Base-by-base conservation (phyloP, 1,139 yeast genomes). In the Pichia cactophila region DNA sequence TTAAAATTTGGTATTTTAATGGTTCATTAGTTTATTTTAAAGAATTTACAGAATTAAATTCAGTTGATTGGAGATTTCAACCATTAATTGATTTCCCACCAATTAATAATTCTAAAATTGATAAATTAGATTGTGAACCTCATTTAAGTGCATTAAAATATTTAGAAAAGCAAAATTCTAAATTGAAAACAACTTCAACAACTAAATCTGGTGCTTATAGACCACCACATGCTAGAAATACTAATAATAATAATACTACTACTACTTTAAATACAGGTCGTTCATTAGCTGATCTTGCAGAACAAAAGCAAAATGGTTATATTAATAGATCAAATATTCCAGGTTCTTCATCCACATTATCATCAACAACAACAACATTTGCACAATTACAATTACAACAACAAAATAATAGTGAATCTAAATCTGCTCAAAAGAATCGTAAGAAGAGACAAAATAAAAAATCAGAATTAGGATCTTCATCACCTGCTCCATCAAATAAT, bases 51-150 rank as follows among this genome's bases (percentile, higher is more conserved):
- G 98, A 92, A 70, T 79, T 94, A 56, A 79, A 79, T 62, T 71
- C 86, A 41, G 89, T 86, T 51, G 80, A 81, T 48, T 94, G 98
- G 98, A 81, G 90, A 67, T 90, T 89, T n/a, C 86, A 82, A 61
- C 69, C 75, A 12, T 69, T 83, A 49, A 69, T 70, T 33, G 63
- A 69, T 49, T 86, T 81, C 70, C 89, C 94, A 29, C 75, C 78
- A 31, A 60, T 62, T 50, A 41, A 49, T 10, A 48, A 46, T 9
- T 50, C 58, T 8, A 58, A 56, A 47, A 42, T 53, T 2, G 54
- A 57, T 38, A 69, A 73, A 41, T 83, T 76, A 58, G 67, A 81
- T 29, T 77, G 83, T 33, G 86, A 88, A 26, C 80, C 92, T 9
- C 94, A 90, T 62, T 69, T 71, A 50, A 80, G 88, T 45, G 87